Base-by-base conservation (phyloP, 768 basidiomycete species). In the Saitozyma podzolica region DNA sequence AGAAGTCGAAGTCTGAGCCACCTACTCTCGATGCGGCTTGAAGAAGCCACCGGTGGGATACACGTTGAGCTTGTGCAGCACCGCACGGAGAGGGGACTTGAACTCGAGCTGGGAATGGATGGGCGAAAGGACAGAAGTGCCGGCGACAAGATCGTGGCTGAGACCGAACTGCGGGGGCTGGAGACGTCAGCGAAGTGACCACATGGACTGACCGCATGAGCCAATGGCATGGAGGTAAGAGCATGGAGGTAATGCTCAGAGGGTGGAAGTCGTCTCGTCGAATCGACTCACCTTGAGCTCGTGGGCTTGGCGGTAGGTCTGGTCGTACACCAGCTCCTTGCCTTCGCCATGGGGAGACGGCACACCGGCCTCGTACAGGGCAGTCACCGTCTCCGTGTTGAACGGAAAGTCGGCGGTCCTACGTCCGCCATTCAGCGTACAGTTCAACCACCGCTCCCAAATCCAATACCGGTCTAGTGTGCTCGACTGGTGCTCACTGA, bases 11-110 rank as follows among this genome's bases (percentile, higher is more conserved):
- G 29, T 29, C 29, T 5, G 29, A 29, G 29, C 29, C 9, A 57
- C 65, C 59, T 19, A 67, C 65, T 69, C 68, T 47, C 58, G 41
- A 45, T 66, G 64, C 13, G 58, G 42, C 29, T 63, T 63, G 61
- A 68, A 69, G 40, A 66, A 69, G 3, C 64, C 68, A 2, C 64
- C 64, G 19, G 40, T 49, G 17, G n/a, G 19, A 29, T 69, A 69
- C 10, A 58, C 56, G 51, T 68, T 68, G 17, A 65, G 41, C 64
- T 65, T 68, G 45, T 65, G 42, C 8, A 68, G 13, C 40, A 16
- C 52, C 3, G 43, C 63, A 13, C 29, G 41, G 13, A 67, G 19
- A 14, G 39, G 49, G 17, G 19, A 37, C 14, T 58, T 40, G 37
- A 45, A 52, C 40, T 45, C 53, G 1, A 65, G 50, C 47, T 62